A percentile compares a stretch with the other conserved stretches of the same genome.
Evolutionary conservation across 208 protist genomes (phyloP).

Genomic region (Crithidia sp.): DNA sequence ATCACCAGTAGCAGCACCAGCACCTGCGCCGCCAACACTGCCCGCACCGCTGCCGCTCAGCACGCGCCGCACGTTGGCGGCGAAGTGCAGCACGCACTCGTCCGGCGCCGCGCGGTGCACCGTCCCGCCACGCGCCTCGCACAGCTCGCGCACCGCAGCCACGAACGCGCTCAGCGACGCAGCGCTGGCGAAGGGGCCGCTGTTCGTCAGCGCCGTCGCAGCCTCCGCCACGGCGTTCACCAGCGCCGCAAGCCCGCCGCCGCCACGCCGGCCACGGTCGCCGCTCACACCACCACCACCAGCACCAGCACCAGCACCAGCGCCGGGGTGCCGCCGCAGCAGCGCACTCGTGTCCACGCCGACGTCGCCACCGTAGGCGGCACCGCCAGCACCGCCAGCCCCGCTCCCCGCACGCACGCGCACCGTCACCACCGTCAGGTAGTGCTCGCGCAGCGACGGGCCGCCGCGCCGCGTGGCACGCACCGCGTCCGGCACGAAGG

Average conservation of each 20-base stretch:
- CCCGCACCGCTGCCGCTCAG: background rate
- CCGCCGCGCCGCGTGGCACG: background rate
- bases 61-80: background rate
- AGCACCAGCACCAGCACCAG: too few species aligned
- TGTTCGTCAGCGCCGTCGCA: slow-evolving; percentile 16
- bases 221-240: slow-evolving; percentile 3
- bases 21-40: too few species aligned
- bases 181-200: slow-evolving; percentile 19
- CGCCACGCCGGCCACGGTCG: background rate
- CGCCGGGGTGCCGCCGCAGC: background rate
- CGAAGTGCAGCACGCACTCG: slow-evolving; percentile 35
- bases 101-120: slow-evolving; percentile 29
- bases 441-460: background rate
- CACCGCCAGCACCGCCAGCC: background rate
- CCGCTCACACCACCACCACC: background rate
- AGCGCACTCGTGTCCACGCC: slow-evolving; percentile 1
- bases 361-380: background rate
- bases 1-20: too few species aligned
- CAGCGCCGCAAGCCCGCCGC: slow-evolving; percentile 5
- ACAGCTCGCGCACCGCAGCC: slow-evolving; percentile 26
- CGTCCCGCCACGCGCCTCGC: slow-evolving; percentile 21
- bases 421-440: slow-evolving; percentile 14
- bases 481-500: slow-evolving; percentile 21
- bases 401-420: slow-evolving; percentile 6
- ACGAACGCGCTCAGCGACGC: slow-evolving; percentile 25